These are phyloP conservation scores for Epithemia pelagica DNA, from an alignment of 108 stramenopile genomes.

Conservation along the genomic window DNA sequence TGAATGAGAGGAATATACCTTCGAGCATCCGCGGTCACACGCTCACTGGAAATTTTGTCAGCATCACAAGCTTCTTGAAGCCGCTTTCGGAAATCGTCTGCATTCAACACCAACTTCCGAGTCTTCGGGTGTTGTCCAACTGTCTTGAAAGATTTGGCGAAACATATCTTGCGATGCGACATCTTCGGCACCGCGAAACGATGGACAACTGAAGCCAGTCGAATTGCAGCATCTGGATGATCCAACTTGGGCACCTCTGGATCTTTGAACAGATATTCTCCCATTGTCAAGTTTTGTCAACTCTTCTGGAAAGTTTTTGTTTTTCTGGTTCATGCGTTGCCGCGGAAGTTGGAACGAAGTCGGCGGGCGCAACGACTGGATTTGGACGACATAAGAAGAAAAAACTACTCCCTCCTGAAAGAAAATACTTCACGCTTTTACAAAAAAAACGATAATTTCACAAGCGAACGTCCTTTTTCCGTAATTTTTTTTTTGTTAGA, in stretches of 20 bases:
- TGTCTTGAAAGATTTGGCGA: conserved; percentile 56
- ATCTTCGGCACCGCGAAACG: conserved; percentile 54
- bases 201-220: conserved; percentile 74
- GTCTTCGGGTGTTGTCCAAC: conserved; percentile 36
- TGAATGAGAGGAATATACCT: conserved; percentile 59
- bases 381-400: too few relatives aligned
- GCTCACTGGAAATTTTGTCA: conserved; percentile 32
- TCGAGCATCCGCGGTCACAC: conserved; percentile 37
- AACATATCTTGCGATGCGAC: conserved; percentile 44
- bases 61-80: conserved; percentile 31
- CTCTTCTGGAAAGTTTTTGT: too few relatives aligned
- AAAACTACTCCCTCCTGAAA: too few relatives aligned
- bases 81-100: conserved; percentile 33
- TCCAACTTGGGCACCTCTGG: conserved; percentile 19
- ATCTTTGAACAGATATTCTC: conserved; percentile 8
- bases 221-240: conserved; percentile 75
- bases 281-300: neutral
- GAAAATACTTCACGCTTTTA: too few relatives aligned
- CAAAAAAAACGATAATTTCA: too few relatives aligned
- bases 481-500: too few relatives aligned
- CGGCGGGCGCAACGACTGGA: too few relatives aligned
- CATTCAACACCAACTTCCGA: conserved; percentile 29
- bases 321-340: too few relatives aligned
- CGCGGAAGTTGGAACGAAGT: too few relatives aligned
- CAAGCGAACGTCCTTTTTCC: too few relatives aligned